A percentile compares a stretch with the other conserved stretches of the same genome.
Conservation (phyloP, 1,139 yeast species). For the Nakaseomyces sp. region DNA sequence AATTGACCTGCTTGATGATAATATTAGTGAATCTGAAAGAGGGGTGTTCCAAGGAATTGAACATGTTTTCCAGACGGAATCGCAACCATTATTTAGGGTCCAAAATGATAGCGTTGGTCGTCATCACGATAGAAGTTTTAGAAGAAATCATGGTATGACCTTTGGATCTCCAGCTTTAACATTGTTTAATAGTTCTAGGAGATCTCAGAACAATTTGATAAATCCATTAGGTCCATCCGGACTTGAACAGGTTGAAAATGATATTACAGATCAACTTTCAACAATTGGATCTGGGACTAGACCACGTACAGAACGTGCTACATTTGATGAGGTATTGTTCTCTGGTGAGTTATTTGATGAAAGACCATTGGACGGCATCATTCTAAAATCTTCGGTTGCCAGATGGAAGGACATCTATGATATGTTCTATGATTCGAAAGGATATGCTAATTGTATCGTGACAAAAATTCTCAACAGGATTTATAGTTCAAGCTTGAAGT, state of each 20-base stretch:
- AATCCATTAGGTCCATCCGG: constrained; percentile 31
- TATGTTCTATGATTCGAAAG: constrained; percentile 40
- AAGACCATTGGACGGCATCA: constrained; percentile 26
- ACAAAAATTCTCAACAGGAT: constrained; percentile 47
- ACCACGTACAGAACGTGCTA: constrained; percentile 21
- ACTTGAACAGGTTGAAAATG: constrained; percentile 30
- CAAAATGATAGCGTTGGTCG: constrained; percentile 20
- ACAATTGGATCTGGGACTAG: constrained; percentile 23
- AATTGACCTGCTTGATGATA: constrained; percentile 25
- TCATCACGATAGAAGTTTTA: constrained; percentile 16
- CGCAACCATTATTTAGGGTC: constrained; percentile 25
- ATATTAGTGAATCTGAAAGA: constrained; percentile 25
- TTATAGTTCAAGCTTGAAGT: constrained; percentile 39
- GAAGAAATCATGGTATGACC: constrained; percentile 6
- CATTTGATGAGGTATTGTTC: constrained; percentile 26
- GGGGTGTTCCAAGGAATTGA: constrained; percentile 30
- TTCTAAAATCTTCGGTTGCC: constrained; percentile 50
- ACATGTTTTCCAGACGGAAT: constrained; percentile 27
- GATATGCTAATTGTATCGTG: constrained; percentile 39
- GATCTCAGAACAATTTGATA: constrained; percentile 25
- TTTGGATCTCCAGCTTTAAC: constrained; percentile 24
- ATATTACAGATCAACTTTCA: constrained; percentile 23
- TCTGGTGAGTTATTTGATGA: constrained; percentile 29
- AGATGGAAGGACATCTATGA: constrained; percentile 61
- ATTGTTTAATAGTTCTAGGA: constrained; percentile 22